These are phyloP conservation scores for Metschnikowia picachoensis DNA, from an alignment of 805 yeast genomes.

Conservation along the genomic window DNA sequence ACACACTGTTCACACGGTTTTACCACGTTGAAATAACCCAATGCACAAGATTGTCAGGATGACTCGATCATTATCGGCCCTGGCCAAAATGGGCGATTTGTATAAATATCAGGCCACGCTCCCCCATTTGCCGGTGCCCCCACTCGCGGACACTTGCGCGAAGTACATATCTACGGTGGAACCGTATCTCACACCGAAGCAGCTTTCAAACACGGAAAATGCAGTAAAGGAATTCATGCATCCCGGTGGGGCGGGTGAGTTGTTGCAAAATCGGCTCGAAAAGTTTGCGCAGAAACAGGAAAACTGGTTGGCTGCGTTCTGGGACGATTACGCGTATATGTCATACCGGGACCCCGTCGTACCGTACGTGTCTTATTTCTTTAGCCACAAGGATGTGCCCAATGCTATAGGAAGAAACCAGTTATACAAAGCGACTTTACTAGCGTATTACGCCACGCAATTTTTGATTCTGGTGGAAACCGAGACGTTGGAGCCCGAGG, in stretches of 20 bases:
- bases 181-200: constrained; percentile 57
- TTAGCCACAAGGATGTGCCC: constrained; percentile 67
- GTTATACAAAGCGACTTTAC: constrained; percentile 68
- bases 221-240: constrained; percentile 63
- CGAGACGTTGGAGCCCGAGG: constrained; percentile 78
- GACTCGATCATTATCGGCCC: constrained; percentile 21
- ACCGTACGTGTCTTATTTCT: constrained; percentile 90
- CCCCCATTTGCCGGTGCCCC: constrained; percentile 87
- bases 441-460: constrained; percentile 61
- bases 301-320: constrained; percentile 88
- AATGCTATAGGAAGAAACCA: constrained; percentile 60
- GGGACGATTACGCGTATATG: constrained; percentile 94
- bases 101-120: constrained; percentile 67
- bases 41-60: constrained; percentile 18
- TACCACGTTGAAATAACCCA: not conserved
- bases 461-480: constrained; percentile 65
- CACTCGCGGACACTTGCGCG: constrained; percentile 62
- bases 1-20: no score
- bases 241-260: constrained; percentile 61
- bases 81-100: constrained; percentile 56
- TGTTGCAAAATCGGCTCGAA: constrained; percentile 62
- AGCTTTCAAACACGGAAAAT: constrained; percentile 47
- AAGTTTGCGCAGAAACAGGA: constrained; percentile 57
- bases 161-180: constrained; percentile 68
- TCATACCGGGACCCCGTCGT: constrained; percentile 91